These are phyloP conservation scores for Coniochaeta prunicola DNA, from an alignment of 2,329 filamentous ascomycete genomes.

Conservation along the genomic window DNA sequence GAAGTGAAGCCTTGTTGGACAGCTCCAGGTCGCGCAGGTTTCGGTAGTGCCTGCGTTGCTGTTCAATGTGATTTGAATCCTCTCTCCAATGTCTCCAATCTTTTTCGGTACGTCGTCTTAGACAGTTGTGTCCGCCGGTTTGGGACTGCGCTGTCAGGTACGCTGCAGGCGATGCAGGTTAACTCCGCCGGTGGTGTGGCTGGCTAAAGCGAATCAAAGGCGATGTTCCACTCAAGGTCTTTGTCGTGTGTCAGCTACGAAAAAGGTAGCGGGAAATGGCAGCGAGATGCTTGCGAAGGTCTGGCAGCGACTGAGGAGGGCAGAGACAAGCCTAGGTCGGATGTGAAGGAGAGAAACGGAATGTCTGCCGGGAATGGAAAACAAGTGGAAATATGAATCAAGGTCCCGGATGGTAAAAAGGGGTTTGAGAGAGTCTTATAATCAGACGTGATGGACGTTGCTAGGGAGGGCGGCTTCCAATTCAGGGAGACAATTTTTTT, in stretches of 20 bases:
- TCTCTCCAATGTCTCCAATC: constrained; percentile 1
- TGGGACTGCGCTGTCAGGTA: constrained; percentile 8
- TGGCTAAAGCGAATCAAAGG: neutral
- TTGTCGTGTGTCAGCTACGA: neutral
- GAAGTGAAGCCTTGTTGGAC: neutral
- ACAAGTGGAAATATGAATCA: neutral
- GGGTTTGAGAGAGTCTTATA: constrained; percentile 3
- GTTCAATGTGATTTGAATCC: neutral
- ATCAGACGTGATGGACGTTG: constrained; percentile 3
- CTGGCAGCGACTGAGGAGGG: neutral
- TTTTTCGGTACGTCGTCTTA: constrained; percentile 2
- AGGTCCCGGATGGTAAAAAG: neutral
- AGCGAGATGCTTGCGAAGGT: neutral
- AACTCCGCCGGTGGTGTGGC: neutral
- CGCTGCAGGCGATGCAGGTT: constrained; percentile 8
- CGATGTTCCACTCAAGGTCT: constrained; percentile 1
- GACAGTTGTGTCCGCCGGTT: constrained; percentile 2
- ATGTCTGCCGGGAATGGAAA: neutral
- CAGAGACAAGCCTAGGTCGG: neutral
- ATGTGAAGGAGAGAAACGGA: neutral
- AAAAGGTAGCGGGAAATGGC: neutral
- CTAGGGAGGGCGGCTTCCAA: neutral
- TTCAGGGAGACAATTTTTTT: constrained; percentile 1
- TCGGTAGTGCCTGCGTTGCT: neutral
- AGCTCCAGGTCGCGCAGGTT: neutral